These are phyloP conservation scores for Sclerotinia sclerotiorum DNA, from an alignment of 2,329 filamentous ascomycete species.

Conservation along the genomic window DNA sequence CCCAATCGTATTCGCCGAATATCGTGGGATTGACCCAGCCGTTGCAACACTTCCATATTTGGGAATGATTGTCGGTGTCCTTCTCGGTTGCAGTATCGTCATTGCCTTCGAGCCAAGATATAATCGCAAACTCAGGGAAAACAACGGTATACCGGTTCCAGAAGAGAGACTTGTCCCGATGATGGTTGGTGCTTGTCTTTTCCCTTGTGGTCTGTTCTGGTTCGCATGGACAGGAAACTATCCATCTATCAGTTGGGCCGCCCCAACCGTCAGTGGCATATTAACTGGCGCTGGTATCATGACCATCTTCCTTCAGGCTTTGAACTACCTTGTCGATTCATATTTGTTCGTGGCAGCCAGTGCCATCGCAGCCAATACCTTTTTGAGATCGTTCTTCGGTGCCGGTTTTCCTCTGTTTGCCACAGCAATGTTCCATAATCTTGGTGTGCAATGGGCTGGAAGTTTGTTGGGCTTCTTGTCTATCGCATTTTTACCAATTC, in stretches of 20 bases:
- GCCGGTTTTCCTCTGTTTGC: conserved; percentile 40
- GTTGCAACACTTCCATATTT: conserved; percentile 41
- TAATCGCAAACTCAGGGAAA: conserved; percentile 46
- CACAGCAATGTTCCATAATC: conserved; percentile 41
- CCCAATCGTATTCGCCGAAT: conserved; percentile 47
- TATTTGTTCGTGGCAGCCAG: conserved; percentile 31
- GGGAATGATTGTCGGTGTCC: conserved; percentile 57
- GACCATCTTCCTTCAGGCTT: conserved; percentile 52
- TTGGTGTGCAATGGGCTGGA: conserved; percentile 45
- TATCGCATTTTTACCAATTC: conserved; percentile 44
- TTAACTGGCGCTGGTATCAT: conserved; percentile 60
- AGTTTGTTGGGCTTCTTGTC: conserved; percentile 45
- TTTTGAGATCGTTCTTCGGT: conserved; percentile 30
- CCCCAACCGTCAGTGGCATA: conserved; percentile 43
- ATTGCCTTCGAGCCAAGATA: conserved; percentile 66
- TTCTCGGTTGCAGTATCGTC: conserved; percentile 61
- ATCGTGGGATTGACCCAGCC: conserved; percentile 40
- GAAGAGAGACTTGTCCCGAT: conserved; percentile 44
- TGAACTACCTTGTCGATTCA: conserved; percentile 31
- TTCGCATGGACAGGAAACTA: conserved; percentile 44
- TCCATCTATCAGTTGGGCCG: conserved; percentile 42
- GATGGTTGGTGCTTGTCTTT: conserved; percentile 44
- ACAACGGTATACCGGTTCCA: conserved; percentile 41
- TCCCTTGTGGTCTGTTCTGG: conserved; percentile 42
- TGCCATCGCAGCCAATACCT: conserved; percentile 32